A percentile compares a stretch with the other conserved stretches of the same genome.
Conservation (phyloP, 371 early-diverging fungal genomes). For the Rhizopus stolonifer region DNA sequence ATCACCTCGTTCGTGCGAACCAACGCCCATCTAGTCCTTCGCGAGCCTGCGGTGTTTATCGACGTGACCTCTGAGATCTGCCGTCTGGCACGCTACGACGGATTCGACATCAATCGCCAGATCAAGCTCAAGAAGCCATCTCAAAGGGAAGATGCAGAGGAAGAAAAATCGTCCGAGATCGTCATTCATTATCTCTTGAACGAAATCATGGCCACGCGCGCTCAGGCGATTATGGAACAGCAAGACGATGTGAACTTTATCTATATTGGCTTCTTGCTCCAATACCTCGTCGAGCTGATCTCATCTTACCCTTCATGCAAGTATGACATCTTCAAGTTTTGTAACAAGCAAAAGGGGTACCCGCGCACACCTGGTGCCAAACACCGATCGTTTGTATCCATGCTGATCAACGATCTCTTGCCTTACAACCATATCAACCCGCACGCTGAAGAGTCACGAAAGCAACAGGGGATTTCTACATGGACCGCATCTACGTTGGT, state of each 20-base stretch:
- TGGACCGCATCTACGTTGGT: constrained; percentile 66
- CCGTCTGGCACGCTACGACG: constrained; percentile 64
- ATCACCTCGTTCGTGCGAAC: constrained; percentile 70
- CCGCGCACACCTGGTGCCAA: constrained; percentile 38
- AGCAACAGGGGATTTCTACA: constrained; percentile 62
- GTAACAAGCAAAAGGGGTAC: constrained; percentile 44
- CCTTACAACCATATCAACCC: constrained; percentile 58
- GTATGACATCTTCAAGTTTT: constrained; percentile 65
- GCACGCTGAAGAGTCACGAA: constrained; percentile 52
- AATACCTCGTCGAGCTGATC: constrained; percentile 83
- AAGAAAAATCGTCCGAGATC: constrained; percentile 26
- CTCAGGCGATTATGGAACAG: constrained; percentile 23
- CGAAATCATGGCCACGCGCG: constrained; percentile 35
- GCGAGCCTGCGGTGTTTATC: constrained; percentile 73
- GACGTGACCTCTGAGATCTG: constrained; percentile 66
- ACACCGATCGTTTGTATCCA: constrained; percentile 44
- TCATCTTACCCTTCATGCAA: constrained; percentile 85
- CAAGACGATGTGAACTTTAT: constrained; percentile 45
- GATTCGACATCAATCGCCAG: constrained; percentile 53
- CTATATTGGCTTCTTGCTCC: constrained; percentile 83
- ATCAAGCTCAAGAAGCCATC: constrained; percentile 36
- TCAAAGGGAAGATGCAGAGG: constrained; percentile 4
- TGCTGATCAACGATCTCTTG: constrained; percentile 63
- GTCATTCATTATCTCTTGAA: constrained; percentile 40
- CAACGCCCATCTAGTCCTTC: constrained; percentile 71